Evolutionary conservation across 2,329 filamentous ascomycete species (phyloP), one percentile per base, ranked within the genome.

Genomic region (Alternaria novae-zelandiae): DNA sequence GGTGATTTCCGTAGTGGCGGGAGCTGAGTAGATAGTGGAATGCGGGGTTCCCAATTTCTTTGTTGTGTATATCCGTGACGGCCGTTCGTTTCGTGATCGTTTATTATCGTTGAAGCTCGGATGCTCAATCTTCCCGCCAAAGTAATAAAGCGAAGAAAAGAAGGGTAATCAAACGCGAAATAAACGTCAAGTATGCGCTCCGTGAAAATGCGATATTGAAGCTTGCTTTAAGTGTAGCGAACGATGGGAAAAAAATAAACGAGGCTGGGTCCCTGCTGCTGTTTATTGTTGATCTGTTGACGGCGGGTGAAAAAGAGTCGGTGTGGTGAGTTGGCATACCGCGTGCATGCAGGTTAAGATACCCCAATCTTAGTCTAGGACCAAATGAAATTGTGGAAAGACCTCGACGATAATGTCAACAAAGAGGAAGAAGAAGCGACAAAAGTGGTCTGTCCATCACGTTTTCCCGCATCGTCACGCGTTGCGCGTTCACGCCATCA

Each of bases 271-370:
- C 49, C 36, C 6, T 53, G n/a, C 28, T 30, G 28, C 30, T 32
- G 30, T 32, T 53, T 25, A 41, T 23, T 36, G 17, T 53, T 53
- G 15, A 41, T 41, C 32, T 32, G 45, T 51, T 32, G 47, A 32
- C 28, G 36, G 36, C 36, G 49, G 28, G 49, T 25, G 32, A 41
- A 21, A 12, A 51, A 53, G 30, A 53, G 49, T 53, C 49, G 49
- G 49, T 53, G 49, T 53, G 49, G 49, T 53, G 49, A 53, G 53
- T 20, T 54, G 53, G 53, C 53, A 54, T 12, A 41, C 9, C 10
- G 49, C 49, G 13, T 53, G 49, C 49, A 53, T 53, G 17, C 30
- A 13, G 32, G 32, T 36, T 36, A 36, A 36, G 32, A 36, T n/a
- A n/a, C 28, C 23, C 58, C 30, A 21, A 44, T 57, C 54, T 11